Evolutionary conservation across 2,329 filamentous ascomycete species (phyloP).

Genomic region (Aspergillus udagawae): DNA sequence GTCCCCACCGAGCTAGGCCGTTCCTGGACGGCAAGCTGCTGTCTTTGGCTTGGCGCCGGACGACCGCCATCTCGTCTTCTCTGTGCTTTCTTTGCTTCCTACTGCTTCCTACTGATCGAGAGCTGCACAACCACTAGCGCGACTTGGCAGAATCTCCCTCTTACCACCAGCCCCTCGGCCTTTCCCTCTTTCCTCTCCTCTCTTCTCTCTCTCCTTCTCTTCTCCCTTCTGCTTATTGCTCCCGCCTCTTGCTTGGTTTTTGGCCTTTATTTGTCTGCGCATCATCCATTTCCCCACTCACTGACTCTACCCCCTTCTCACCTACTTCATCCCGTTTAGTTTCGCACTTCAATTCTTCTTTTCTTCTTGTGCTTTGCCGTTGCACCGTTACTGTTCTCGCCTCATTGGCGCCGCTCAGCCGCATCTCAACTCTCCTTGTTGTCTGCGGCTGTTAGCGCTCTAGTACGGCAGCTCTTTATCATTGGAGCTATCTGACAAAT

Average conservation of each 20-base stretch:
- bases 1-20: conserved; percentile 23
- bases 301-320: conserved; percentile 1
- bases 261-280: conserved; percentile 1
- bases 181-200: conserved; percentile 13
- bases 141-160: conserved; percentile 29
- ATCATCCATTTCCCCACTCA: conserved; percentile 4
- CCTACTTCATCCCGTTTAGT: not conserved
- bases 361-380: conserved; percentile 8
- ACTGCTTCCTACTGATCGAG: conserved; percentile 19
- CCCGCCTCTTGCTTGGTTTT: conserved; percentile 5
- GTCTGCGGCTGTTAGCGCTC: conserved; percentile 3
- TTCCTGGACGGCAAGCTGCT: conserved; percentile 23
- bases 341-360: conserved; percentile 8
- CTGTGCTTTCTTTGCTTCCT: conserved; percentile 19
- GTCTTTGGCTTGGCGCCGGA: conserved; percentile 22
- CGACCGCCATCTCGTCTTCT: conserved; percentile 23
- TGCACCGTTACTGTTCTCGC: conserved; percentile 5
- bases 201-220: conserved; percentile 8
- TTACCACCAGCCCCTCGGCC: conserved; percentile 30
- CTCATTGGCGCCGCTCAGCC: conserved; percentile 1
- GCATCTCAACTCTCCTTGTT: conserved; percentile 1
- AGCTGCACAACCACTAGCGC: conserved; percentile 35
- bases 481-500: not conserved
- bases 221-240: conserved; percentile 10
- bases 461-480: not conserved